A percentile compares a stretch with the other conserved stretches of the same genome.
Evolutionary conservation across 1,284 basidiomycete genomes (phyloP).

Genomic region (Tausonia pullulans): DNA sequence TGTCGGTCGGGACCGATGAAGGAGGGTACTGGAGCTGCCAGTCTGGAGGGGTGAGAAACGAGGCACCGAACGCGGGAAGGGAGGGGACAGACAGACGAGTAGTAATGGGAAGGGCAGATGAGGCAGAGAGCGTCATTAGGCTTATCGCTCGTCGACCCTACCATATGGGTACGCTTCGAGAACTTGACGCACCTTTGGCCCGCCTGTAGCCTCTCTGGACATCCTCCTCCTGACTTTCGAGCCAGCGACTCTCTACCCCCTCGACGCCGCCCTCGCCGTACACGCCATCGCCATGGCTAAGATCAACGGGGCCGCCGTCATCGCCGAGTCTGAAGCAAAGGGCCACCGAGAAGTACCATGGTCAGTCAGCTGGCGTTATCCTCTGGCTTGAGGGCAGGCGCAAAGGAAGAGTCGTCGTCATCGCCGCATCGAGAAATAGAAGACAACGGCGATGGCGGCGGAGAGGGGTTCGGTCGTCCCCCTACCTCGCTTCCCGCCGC

Average conservation of each 20-base stretch:
- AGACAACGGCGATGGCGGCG: not conserved
- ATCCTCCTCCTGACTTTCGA: slow-evolving; percentile 65
- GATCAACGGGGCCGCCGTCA: slow-evolving; percentile 82
- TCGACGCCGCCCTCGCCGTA: slow-evolving; percentile 86
- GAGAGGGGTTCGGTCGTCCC: not conserved
- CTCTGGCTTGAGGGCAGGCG: too few species aligned
- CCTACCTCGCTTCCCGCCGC: too few species aligned
- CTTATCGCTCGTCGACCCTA: too few species aligned
- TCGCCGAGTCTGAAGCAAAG: slow-evolving; percentile 50
- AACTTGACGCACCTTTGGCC: slow-evolving; percentile 57
- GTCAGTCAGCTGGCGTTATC: too few species aligned
- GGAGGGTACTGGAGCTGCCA: slow-evolving; percentile 84
- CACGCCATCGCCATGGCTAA: slow-evolving; percentile 77
- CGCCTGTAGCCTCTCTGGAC: slow-evolving; percentile 63
- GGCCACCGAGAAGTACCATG: not conserved
- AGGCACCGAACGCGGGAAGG: not conserved
- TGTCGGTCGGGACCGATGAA: slow-evolving; percentile 85
- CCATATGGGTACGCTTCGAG: too few species aligned
- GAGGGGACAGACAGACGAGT: not conserved
- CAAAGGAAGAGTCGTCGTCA: too few species aligned
- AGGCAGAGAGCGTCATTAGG: not conserved
- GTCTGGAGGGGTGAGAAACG: slow-evolving; percentile 42
- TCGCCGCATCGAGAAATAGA: not conserved
- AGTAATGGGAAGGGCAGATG: not conserved
- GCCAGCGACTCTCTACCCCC: slow-evolving; percentile 82